These are phyloP conservation scores for Helichrysum umbraculigerum DNA, from an alignment of 129 eudicot species.

Conservation along the genomic window DNA sequence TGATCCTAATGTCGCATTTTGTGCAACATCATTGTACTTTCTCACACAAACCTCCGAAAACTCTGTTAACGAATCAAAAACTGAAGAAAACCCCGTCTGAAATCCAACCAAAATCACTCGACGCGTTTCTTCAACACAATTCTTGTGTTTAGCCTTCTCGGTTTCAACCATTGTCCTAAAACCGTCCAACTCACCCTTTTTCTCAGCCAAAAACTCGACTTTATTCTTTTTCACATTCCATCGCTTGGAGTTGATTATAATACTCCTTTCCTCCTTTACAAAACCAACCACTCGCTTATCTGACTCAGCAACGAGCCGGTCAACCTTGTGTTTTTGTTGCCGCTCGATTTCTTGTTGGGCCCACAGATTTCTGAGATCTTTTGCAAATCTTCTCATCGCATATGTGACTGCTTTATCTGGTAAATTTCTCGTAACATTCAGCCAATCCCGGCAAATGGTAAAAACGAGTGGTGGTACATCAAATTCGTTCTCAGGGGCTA, in stretches of 20 bases:
- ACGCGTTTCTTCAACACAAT: slow-evolving; percentile 35
- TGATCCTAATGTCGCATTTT: slow-evolving; percentile 15
- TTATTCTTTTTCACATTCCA: slow-evolving; percentile 26
- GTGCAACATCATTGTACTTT: slow-evolving; percentile 39
- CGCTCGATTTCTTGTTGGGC: slow-evolving; percentile 54
- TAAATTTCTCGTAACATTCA: slow-evolving; percentile 33
- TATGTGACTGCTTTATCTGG: slow-evolving; percentile 38
- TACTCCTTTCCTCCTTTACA: slow-evolving; percentile 39
- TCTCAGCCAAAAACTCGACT: slow-evolving; percentile 33
- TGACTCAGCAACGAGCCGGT: slow-evolving; percentile 40
- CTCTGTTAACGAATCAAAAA: slow-evolving; percentile 48
- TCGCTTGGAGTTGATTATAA: slow-evolving; percentile 17
- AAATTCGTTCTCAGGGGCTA: slow-evolving; percentile 26
- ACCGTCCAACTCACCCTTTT: slow-evolving; percentile 32
- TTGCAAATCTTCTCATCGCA: slow-evolving; percentile 46
- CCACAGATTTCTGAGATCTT: slow-evolving; percentile 44
- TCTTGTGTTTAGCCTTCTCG: slow-evolving; percentile 47
- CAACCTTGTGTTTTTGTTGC: slow-evolving; percentile 48
- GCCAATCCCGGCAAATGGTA: slow-evolving; percentile 45
- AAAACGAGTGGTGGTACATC: slow-evolving; percentile 35
- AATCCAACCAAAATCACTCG: slow-evolving; percentile 39
- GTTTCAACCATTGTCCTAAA: slow-evolving; percentile 32
- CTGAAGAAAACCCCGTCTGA: slow-evolving; percentile 48
- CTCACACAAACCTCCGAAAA: slow-evolving; percentile 45
- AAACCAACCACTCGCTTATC: slow-evolving; percentile 31